Conservation (phyloP, 768 basidiomycete species). For the Hygrocybe coccinea region DNA sequence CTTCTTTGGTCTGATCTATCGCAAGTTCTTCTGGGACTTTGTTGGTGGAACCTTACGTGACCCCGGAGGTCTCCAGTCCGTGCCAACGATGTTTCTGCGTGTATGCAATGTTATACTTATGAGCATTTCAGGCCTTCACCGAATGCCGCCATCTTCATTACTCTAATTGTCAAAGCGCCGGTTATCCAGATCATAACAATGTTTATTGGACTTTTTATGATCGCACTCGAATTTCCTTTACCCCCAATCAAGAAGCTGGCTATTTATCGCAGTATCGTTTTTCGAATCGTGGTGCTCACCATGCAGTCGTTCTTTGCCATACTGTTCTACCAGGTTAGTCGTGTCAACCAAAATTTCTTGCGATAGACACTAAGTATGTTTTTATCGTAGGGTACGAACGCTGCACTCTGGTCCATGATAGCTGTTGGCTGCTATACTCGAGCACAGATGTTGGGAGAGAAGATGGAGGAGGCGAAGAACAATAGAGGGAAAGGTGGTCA, state of each 20-base stretch:
- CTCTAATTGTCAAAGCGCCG: constrained; percentile 72
- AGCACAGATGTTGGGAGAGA: constrained; percentile 64
- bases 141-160: constrained; percentile 57
- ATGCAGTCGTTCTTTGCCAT: constrained; percentile 59
- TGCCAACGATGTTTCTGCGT: constrained; percentile 13
- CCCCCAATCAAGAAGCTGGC: constrained; percentile 50
- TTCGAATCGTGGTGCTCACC: constrained; percentile 59
- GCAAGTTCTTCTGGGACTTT: constrained; percentile 98
- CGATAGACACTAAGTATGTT: background rate
- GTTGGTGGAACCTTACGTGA: constrained; percentile 72
- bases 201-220: constrained; percentile 50
- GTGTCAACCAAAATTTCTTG: background rate
- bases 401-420: constrained; percentile 73
- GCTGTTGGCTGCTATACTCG: constrained; percentile 63
- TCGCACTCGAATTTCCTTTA: constrained; percentile 70
- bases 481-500: constrained; percentile 55
- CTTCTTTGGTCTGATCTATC: constrained; percentile 76
- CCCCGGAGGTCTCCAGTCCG: constrained; percentile 77
- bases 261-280: constrained; percentile 60
- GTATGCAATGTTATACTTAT: constrained; percentile 2
- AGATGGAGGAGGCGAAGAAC: constrained; percentile 58
- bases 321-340: constrained; percentile 73
- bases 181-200: constrained; percentile 68
- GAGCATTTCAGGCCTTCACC: constrained; percentile 48
- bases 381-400: constrained; percentile 67